Conservation (phyloP, 306 rosid species). For the Prunus salicina region DNA sequence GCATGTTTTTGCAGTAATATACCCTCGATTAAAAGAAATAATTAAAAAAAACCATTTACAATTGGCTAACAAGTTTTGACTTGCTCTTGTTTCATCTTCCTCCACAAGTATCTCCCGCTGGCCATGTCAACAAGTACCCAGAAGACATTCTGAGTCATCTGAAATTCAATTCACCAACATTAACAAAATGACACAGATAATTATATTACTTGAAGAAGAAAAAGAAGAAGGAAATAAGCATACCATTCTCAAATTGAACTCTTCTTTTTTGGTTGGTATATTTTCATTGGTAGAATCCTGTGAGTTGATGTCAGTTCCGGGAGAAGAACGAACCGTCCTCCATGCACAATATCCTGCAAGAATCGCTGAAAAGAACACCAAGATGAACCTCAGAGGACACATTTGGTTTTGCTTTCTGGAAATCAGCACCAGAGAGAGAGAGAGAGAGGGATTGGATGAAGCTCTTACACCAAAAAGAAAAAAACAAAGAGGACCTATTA, state of each 20-base stretch:
- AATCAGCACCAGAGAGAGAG: not conserved
- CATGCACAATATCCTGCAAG: conserved; percentile 67
- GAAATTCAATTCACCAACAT: conserved; percentile 4
- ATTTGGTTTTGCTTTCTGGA: conserved; percentile 13
- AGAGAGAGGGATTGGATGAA: not conserved
- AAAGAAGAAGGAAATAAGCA: not conserved
- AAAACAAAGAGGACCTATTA: not conserved
- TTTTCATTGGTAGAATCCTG: conserved; percentile 6
- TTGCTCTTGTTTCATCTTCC: conserved; percentile 30
- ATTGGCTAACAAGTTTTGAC: conserved; percentile 14
- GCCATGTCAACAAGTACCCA: conserved; percentile 79
- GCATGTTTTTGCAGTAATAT: not conserved
- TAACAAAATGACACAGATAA: not conserved
- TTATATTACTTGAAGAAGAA: not conserved
- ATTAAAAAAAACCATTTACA: not conserved
- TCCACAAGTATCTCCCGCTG: conserved; percentile 77
- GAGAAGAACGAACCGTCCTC: conserved; percentile 47
- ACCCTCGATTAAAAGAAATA: not conserved
- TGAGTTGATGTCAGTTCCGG: conserved; percentile 15
- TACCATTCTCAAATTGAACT: conserved; percentile 35
- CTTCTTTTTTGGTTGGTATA: conserved; percentile 12
- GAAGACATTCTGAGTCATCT: conserved; percentile 49
- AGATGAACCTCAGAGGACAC: conserved; percentile 80
- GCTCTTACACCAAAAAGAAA: not conserved
- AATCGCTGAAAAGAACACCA: conserved; percentile 64